Base-by-base conservation (phyloP, 805 yeast genomes). In the Schwanniomyces pseudopolymorphus region DNA sequence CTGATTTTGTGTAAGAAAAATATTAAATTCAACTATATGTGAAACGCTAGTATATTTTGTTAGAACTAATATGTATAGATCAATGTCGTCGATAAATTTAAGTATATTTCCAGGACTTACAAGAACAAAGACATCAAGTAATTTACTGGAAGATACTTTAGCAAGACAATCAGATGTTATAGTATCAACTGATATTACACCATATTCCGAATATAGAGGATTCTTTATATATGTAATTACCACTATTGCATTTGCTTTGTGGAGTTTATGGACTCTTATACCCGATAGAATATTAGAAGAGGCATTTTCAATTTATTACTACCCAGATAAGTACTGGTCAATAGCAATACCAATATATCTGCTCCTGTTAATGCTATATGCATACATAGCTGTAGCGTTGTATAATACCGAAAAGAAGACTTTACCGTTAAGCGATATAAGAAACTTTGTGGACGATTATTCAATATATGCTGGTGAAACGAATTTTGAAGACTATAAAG, bases 291-390 rank as follows among this genome's bases (percentile, higher is more conserved):
- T 78, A 28, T 76, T 86, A 19, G 54, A 56, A 36, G 74, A 81
- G 46, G 55, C 56, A 7, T 53, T 81, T 25, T 83, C 82, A 14
- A 79, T 85, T 16, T 79, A 77, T 56, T 90, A 83, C 63, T 87
- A 84, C 55, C 98, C 98, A 0, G 87, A 92, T 26, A 75, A 95
- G 53, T 87, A 91, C 83, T 94, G 98, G 99, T 84, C 96, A 2
- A 60, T 87, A 28, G 87, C 89, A 1, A 63, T 87, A 2, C 96
- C 97, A 3, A 74, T 88, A 11, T 80, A 80, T 53, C 74, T 85
- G 4, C 66, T 92, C 25, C 81, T 88, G 75, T 62, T 75, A 9
- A 83, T 91, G 89, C 66, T 84, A 14, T 90, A 80, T 58, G 78
- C 77, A 0, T 92, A 91, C 61, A 70, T 86, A 1, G 88, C 84